These are phyloP conservation scores for Ceratocystis lukuohia DNA, from an alignment of 2,329 filamentous ascomycete genomes.

Conservation along the genomic window DNA sequence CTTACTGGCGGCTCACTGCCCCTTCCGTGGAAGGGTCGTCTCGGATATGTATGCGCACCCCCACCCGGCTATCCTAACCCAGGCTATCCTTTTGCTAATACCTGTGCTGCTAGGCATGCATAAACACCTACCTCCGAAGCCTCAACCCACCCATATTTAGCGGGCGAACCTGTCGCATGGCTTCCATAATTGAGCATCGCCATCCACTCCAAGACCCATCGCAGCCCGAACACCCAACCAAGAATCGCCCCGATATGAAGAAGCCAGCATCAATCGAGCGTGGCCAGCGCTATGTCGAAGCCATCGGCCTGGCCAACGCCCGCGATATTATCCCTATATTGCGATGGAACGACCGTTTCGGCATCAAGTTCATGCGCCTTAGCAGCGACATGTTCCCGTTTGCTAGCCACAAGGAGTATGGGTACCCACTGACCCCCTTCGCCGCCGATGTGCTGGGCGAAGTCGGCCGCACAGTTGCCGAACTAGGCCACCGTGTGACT, in stretches of 20 bases:
- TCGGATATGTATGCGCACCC: constrained; percentile 16
- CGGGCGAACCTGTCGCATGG: constrained; percentile 80
- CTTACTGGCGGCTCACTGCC: constrained; percentile 15
- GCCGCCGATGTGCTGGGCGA: constrained; percentile 64
- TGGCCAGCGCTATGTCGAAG: constrained; percentile 61
- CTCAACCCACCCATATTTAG: constrained; percentile 77
- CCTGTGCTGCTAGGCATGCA: constrained; percentile 49
- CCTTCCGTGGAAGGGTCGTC: constrained; percentile 18
- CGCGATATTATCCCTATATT: constrained; percentile 75
- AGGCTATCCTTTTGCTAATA: neutral
- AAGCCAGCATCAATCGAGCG: constrained; percentile 51
- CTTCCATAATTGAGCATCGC: constrained; percentile 79
- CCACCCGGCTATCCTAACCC: neutral
- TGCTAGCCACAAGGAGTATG: constrained; percentile 74
- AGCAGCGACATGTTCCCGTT: constrained; percentile 97
- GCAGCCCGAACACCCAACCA: constrained; percentile 66
- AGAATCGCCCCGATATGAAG: constrained; percentile 69
- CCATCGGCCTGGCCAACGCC: constrained; percentile 67
- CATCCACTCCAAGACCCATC: constrained; percentile 64
- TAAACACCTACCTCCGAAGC: constrained; percentile 80
- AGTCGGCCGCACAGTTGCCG: constrained; percentile 60
- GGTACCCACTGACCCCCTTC: constrained; percentile 74
- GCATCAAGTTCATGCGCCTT: constrained; percentile 82
- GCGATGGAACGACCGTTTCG: constrained; percentile 81
- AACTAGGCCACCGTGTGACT: constrained; percentile 72